Base-by-base conservation (phyloP, 75 land plant genomes). In the Gnetum montanum region DNA sequence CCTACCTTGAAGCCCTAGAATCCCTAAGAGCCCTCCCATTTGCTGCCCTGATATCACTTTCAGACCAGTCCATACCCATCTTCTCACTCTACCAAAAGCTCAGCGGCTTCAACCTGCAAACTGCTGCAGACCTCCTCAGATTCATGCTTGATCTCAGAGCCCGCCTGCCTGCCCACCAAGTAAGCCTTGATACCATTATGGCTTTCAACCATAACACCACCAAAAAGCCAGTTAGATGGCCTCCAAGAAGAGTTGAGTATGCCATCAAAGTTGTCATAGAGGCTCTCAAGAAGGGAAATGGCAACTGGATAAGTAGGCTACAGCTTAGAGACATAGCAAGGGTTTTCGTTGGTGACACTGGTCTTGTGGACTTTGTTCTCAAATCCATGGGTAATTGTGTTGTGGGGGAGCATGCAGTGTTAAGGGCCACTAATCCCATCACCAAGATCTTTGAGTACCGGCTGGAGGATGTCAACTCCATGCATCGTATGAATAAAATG, bases 251-350 rank as follows among this genome's bases (percentile, higher is more conserved):
- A 36, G 56, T 90, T 26, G 72, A 75, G 27, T 61, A 49, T 13
- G 80, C 88, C 7, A 90, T 85, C 7, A 66, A 81, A 40, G 92
- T 92, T 18, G 79, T 87, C 26, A 91, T 90, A 10, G 73, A 86
- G 25, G 84, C 84, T 26, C 63, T 90, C 40, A 70, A 59, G 54
- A 72, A 74, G 31, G 54, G 74, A 41, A 63, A 67, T 7, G 68
- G 56, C 31, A 27, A 58, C 7, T 75, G 70, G 65, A 82, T 85
- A 81, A 67, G 80, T 10, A 43, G 96, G 46, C 91, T 86, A 58
- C 87, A 82, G 44, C 71, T 86, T 7, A 63, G 96, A 22, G 91
- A 86, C 52, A 84, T 79, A 6, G 91, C 96, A 0, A 49, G 91
- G 36, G 52, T 70, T 26, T 76, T 74, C 60, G 86, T 90, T 27